A percentile compares a stretch with the other conserved stretches of the same genome.
Evolutionary conservation across 208 protist species (phyloP).

Genomic region (Entamoeba moshkovskii): DNA sequence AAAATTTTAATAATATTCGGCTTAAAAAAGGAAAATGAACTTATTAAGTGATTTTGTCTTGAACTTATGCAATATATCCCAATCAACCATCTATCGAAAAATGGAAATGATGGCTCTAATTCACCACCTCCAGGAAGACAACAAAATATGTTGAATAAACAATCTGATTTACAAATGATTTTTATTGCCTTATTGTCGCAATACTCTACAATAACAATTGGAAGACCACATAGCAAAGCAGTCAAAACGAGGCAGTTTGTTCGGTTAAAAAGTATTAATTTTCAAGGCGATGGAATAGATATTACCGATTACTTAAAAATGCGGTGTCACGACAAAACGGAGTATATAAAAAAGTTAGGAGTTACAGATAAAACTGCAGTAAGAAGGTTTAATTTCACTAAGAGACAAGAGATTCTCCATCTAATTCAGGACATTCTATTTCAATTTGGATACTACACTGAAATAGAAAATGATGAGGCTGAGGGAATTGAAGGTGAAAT

Average conservation of each 20-base stretch:
- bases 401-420: neutral
- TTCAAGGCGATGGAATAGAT: neutral
- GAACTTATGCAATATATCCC: neutral
- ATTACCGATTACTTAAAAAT: neutral
- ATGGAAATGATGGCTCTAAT: neutral
- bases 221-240: neutral
- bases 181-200: neutral
- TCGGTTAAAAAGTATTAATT: neutral
- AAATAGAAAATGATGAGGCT: neutral
- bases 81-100: neutral
- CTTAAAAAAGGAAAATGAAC: no score
- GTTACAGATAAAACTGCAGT: neutral
- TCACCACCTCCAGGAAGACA: neutral
- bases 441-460: neutral
- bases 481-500: neutral
- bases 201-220: neutral
- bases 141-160: neutral
- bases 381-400: neutral
- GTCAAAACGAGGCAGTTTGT: neutral
- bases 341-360: neutral
- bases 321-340: neutral
- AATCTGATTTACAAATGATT: neutral
- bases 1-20: no score
- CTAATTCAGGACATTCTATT: neutral
- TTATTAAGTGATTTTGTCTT: no score